Evolutionary conservation across 2,329 filamentous ascomycete species (phyloP), one percentile per base, ranked within the genome.

Genomic region (Eutypa lata): DNA sequence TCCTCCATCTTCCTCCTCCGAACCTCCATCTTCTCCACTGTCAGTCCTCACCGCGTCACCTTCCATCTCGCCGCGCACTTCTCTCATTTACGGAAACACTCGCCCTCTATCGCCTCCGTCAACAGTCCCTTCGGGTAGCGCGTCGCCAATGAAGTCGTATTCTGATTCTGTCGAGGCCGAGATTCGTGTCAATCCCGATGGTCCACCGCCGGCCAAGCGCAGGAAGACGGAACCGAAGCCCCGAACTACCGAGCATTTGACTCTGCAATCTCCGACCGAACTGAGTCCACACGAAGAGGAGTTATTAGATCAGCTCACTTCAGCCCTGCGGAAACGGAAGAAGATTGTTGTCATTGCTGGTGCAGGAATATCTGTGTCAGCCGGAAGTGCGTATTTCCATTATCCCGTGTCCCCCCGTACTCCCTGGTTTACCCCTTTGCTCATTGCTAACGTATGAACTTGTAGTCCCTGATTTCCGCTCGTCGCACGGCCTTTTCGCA

Each of bases 321-420:
- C 86, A 43, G 87, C 86, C 22, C 73, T 99, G 52, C 87, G 88
- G 65, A 91, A 89, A 67, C 94, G 94, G 77, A 90, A 92, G 74
- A 97, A 96, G 76, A 96, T 99, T 68, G 91, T 99, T 33, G 90
- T 97, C 49, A 89, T 99, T 69, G 94, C 93, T 46, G 94, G 94
- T 53, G 94, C 94, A 58, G 94, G 94, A 57, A 99, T 99, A 64
- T 97, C 94, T 38, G 94, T 97, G 49, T 93, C 93, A 50, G 93
- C 94, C 61, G 94, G 94, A 80, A 67, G 87, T 83, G 62, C 56
- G 65, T 61, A 55, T 48, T 42, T 28, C 50, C 16, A 11, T 26
- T 35, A 28, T 45, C 21, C 47, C 11, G 14, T 33, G 48, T 53
- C 49, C 31, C 49, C 55, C 49, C 38, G 53, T 35, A 60, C 61